Base-by-base conservation (phyloP, 2,329 filamentous ascomycete species). In the Ophiostoma sp. region DNA sequence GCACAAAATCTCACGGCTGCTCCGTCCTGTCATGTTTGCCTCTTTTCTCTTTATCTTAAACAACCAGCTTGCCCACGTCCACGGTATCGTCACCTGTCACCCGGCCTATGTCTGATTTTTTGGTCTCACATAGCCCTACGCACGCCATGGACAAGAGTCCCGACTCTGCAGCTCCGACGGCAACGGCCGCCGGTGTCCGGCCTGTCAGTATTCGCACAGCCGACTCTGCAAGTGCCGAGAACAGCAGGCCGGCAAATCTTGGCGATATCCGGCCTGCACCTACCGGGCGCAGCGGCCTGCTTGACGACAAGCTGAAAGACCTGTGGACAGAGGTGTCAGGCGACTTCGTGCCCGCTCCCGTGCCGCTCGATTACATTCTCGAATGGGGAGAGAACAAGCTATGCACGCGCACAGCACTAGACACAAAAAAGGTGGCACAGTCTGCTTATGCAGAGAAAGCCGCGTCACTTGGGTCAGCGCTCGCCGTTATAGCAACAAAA, bases 341-440 rank as follows among this genome's bases (percentile, higher is more conserved):
- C 27, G 27, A 27, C 27, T 27, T 27, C 27, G 27, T 27, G 27
- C 27, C 27, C 27, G 27, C 27, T 27, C 27, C 27, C 27, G 18
- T 4, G 18, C 7, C 14, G 49, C 27, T 9, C 27, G 27, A 60
- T 18, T 69, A 70, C 55, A 52, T 27, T 8, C 47, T 71, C 45
- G 58, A 69, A 52, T 70, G 68, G 65, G 47, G 47, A 2, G 27
- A n/a, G 1, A 8, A 66, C 5, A 44, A 5, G 16, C 45, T 55
- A 3, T 68, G 65, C 18, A 58, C 41, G n/a, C 62, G 65, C 42
- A 66, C 38, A 0, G 27, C 45, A 4, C 18, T 71, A 1, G 64
- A 65, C 6, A n/a, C 65, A 64, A 18, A 12, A 18, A n/a, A 44
- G 6, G 36, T 62, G 1, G 36, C 58, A 12, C 18, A 36, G 52